Evolutionary conservation across 1,284 basidiomycete genomes (phyloP).

Genomic region (Ceratobasidium sp.): DNA sequence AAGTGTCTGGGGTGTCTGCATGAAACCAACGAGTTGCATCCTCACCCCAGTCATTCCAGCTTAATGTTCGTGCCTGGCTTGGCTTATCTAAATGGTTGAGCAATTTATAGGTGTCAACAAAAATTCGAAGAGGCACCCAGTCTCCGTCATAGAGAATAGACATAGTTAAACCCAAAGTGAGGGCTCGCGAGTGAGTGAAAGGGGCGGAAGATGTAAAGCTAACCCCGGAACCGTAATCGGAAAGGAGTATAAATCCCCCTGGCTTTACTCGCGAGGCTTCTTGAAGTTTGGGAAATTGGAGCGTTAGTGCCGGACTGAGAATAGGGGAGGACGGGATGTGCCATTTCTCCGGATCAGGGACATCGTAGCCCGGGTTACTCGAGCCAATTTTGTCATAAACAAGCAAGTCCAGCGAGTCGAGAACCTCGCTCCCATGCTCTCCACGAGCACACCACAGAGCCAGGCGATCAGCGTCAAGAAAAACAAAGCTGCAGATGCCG

Average conservation of each 20-base stretch:
- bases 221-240: background rate
- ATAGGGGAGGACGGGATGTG: background rate
- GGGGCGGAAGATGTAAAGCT: background rate
- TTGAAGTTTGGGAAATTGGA: constrained; percentile 12
- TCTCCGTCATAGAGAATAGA: background rate
- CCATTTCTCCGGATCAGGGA: background rate
- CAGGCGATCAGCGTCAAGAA: constrained; percentile 8
- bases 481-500: constrained; percentile 7
- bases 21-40: constrained; percentile 30
- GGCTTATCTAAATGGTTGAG: background rate
- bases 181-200: background rate
- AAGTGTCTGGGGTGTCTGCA: constrained; percentile 3
- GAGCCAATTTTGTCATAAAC: constrained; percentile 18
- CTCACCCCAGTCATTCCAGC: constrained; percentile 38
- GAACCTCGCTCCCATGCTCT: background rate
- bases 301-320: background rate
- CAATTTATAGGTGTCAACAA: background rate
- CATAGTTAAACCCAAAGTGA: constrained; percentile 11
- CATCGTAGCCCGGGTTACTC: no score
- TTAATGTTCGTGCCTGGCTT: background rate
- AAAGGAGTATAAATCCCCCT: background rate
- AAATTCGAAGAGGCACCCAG: background rate
- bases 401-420: constrained; percentile 8
- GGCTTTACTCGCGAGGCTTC: background rate
- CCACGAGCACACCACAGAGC: background rate